These are phyloP conservation scores for Aspergillus cavernicola DNA, from an alignment of 495 filamentous ascomycete genomes.

Conservation along the genomic window DNA sequence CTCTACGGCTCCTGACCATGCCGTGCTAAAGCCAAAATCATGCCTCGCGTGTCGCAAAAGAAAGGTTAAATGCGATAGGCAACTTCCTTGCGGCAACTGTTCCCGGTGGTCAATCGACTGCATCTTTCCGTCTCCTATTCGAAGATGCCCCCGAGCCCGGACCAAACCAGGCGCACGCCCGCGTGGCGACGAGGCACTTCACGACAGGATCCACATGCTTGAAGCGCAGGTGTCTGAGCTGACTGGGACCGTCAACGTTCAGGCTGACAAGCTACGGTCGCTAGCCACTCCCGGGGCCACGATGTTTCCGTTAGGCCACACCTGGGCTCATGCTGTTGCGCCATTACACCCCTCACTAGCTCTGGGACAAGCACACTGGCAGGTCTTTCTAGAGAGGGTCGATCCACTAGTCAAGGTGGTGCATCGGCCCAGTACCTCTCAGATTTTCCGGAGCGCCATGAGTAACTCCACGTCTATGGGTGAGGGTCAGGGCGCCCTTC, in stretches of 20 bases:
- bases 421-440: slow-evolving; percentile 2
- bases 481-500: slow-evolving; percentile 2
- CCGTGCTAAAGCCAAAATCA: slow-evolving; percentile 9
- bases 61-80: slow-evolving; percentile 14
- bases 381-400: slow-evolving; percentile 1
- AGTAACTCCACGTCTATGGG: neutral
- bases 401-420: slow-evolving; percentile 15
- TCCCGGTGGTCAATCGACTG: slow-evolving; percentile 11
- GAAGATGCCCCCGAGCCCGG: slow-evolving; percentile 4
- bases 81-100: slow-evolving; percentile 12
- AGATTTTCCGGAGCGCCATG: neutral
- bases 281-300: neutral
- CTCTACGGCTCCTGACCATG: neutral
- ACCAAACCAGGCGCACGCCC: neutral
- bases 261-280: neutral
- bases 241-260: neutral
- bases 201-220: neutral
- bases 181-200: neutral
- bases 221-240: neutral
- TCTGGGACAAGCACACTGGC: slow-evolving; percentile 5
- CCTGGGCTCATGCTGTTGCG: slow-evolving; percentile 1
- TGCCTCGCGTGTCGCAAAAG: slow-evolving; percentile 12
- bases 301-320: slow-evolving; percentile 1
- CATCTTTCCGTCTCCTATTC: slow-evolving; percentile 9
- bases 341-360: slow-evolving; percentile 1